Evolutionary conservation across 169 alveolate genomes (phyloP), one percentile per base, ranked within the genome.

Genomic region (Plasmodium cynomolgi): DNA sequence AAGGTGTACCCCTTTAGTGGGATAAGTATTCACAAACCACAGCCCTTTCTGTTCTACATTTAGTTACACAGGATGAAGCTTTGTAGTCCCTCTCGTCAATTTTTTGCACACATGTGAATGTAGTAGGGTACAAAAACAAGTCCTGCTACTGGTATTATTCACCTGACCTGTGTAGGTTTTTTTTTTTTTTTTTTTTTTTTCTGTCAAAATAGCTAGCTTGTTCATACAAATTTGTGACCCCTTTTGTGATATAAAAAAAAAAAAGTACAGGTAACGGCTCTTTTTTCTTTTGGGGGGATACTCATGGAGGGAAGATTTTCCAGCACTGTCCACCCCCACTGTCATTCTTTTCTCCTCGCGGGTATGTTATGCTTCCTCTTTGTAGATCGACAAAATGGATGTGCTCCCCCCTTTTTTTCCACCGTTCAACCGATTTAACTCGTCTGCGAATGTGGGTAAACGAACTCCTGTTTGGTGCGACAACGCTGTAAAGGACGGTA

Each of bases 151-250:
- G 41, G 31, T 4, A 68, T 68, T 68, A 23, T 68, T 29, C 77
- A 68, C 77, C 37, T 68, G 77, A 68, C 41, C 77, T 68, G 37
- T 50, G 23, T 26, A 50, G 41, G 15, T 1, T 58, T 58, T n/a
- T 58, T 58, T 62, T 62, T 62, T 20, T 62, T 56, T 56, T 56
- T 68, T 68, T 68, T 68, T 68, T 68, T 68, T 29, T 26, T 8
- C 77, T 26, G 20, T 5, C 37, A 26, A 68, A 26, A 68, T 68
- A 26, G 77, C 77, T 68, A 68, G 37, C 77, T 68, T 26, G 77
- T 68, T 68, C 77, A 68, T 68, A 68, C 31, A 68, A 68, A 68
- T 9, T 68, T 23, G 77, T 68, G 37, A 68, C 77, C 77, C 77
- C 31, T 68, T 26, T 23, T 68, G 37, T 20, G 77, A 68, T 23